Conservation (phyloP, 176 grass and related monocot species). For the Musa acuminata region DNA sequence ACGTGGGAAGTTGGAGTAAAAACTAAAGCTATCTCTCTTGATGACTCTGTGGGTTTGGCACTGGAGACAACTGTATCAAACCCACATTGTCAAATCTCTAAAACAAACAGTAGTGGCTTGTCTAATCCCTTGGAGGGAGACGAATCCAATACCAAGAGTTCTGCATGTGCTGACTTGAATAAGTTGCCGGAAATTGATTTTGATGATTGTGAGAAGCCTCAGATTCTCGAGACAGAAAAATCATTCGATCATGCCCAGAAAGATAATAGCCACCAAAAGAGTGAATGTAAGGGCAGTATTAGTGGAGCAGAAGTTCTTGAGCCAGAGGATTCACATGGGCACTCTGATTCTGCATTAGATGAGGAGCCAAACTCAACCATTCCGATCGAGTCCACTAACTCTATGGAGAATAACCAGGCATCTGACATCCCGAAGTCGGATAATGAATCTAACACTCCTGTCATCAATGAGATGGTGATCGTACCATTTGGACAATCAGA, state of each 20-base stretch:
- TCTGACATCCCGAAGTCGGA: slow-evolving; percentile 36
- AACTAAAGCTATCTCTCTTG: slow-evolving; percentile 41
- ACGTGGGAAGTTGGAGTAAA: slow-evolving; percentile 59
- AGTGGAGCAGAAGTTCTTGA: slow-evolving; percentile 45
- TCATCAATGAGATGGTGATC: slow-evolving; percentile 29
- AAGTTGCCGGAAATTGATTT: slow-evolving; percentile 90
- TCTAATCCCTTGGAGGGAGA: slow-evolving; percentile 88
- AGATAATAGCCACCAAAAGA: slow-evolving; percentile 3
- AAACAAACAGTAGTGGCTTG: slow-evolving; percentile 79
- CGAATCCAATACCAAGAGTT: slow-evolving; percentile 76
- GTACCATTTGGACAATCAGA: no score
- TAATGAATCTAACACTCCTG: slow-evolving; percentile 46
- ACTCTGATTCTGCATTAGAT: slow-evolving; percentile 74
- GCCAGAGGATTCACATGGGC: slow-evolving; percentile 45
- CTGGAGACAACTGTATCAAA: slow-evolving; percentile 24
- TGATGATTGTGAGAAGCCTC: slow-evolving; percentile 77
- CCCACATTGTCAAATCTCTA: slow-evolving; percentile 39
- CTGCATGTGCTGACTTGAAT: slow-evolving; percentile 84
- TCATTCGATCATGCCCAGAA: slow-evolving; percentile 14
- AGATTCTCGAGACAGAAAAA: slow-evolving; percentile 49
- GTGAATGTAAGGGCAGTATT: slow-evolving; percentile 3
- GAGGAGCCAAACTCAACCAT: slow-evolving; percentile 69
- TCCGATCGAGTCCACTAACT: slow-evolving; percentile 62
- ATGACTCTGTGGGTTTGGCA: slow-evolving; percentile 22
- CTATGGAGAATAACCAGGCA: slow-evolving; percentile 36